Evolutionary conservation across 2,329 filamentous ascomycete species (phyloP).

Genomic region (Cercospora nicotianae): DNA sequence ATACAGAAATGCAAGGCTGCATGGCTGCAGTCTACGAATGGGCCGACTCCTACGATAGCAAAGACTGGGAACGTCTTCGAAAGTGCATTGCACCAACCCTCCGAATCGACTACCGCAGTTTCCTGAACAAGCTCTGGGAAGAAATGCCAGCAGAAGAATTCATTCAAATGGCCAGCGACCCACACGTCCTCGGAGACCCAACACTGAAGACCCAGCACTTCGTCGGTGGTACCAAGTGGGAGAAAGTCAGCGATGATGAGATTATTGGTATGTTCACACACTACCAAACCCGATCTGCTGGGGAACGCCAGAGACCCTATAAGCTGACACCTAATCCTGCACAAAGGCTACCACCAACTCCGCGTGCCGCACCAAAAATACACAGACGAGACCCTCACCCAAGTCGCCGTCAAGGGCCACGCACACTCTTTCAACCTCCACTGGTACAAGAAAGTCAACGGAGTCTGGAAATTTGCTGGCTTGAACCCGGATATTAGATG

Average conservation of each 20-base stretch:
- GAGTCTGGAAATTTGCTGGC: slow-evolving; percentile 60
- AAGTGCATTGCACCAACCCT: slow-evolving; percentile 63
- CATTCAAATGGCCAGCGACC: slow-evolving; percentile 54
- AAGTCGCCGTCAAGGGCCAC: slow-evolving; percentile 57
- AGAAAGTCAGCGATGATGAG: slow-evolving; percentile 50
- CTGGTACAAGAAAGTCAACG: slow-evolving; percentile 59
- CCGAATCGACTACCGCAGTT: slow-evolving; percentile 67
- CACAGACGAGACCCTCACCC: slow-evolving; percentile 48
- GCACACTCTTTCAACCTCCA: slow-evolving; percentile 56
- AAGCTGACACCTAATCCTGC: slow-evolving; percentile 21
- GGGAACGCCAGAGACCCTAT: not conserved
- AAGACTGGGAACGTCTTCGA: slow-evolving; percentile 62
- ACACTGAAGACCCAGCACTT: slow-evolving; percentile 59
- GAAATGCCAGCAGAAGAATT: slow-evolving; percentile 57
- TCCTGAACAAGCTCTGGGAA: slow-evolving; percentile 58
- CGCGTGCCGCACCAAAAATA: slow-evolving; percentile 60
- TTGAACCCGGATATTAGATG: slow-evolving; percentile 56
- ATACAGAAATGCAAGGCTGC: slow-evolving; percentile 42
- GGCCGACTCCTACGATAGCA: slow-evolving; percentile 66
- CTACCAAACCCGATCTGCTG: too few relatives aligned
- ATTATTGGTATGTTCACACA: slow-evolving; percentile 47
- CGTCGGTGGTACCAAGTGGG: slow-evolving; percentile 55
- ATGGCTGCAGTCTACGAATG: slow-evolving; percentile 57
- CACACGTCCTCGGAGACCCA: slow-evolving; percentile 55
- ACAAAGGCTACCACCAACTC: slow-evolving; percentile 54